Conservation (phyloP, 2,329 filamentous ascomycete species). For the Hortaea sp. region DNA sequence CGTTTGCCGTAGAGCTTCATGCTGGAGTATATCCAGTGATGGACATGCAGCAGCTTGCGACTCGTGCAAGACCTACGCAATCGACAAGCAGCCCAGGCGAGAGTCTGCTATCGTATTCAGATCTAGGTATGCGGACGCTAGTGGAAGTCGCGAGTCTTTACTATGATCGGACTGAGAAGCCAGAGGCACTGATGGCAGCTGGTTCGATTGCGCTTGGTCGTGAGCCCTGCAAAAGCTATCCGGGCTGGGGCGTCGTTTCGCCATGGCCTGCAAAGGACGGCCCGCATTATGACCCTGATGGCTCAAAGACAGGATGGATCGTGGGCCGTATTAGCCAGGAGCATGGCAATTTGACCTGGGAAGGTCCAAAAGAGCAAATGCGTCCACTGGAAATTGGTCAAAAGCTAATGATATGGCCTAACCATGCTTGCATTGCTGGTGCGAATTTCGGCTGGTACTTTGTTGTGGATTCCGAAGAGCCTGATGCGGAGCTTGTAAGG, state of each 20-base stretch:
- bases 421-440: slow-evolving; percentile 70
- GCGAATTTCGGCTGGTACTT: slow-evolving; percentile 64
- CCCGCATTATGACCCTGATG: slow-evolving; percentile 27
- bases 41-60: slow-evolving; percentile 70
- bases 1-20: slow-evolving; percentile 53
- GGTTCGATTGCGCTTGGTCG: slow-evolving; percentile 62
- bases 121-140: slow-evolving; percentile 59
- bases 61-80: slow-evolving; percentile 46
- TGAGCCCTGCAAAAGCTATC: slow-evolving; percentile 62
- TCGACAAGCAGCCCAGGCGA: slow-evolving; percentile 15
- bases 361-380: slow-evolving; percentile 33
- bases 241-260: slow-evolving; percentile 60
- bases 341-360: slow-evolving; percentile 62
- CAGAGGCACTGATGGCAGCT: slow-evolving; percentile 59
- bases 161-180: slow-evolving; percentile 42
- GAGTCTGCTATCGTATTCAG: slow-evolving; percentile 35
- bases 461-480: slow-evolving; percentile 55
- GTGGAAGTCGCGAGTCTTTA: slow-evolving; percentile 64
- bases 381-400: slow-evolving; percentile 50
- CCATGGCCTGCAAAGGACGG: slow-evolving; percentile 40
- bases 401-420: slow-evolving; percentile 63
- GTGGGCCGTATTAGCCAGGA: slow-evolving; percentile 67
- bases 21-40: slow-evolving; percentile 67
- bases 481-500: slow-evolving; percentile 49
- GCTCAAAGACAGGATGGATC: slow-evolving; percentile 47